Percentiles rank a stretch among this genome's conserved stretches.
These are phyloP conservation scores for Nadsonia commutata DNA, from an alignment of 1,139 yeast genomes.

Conservation along the genomic window DNA sequence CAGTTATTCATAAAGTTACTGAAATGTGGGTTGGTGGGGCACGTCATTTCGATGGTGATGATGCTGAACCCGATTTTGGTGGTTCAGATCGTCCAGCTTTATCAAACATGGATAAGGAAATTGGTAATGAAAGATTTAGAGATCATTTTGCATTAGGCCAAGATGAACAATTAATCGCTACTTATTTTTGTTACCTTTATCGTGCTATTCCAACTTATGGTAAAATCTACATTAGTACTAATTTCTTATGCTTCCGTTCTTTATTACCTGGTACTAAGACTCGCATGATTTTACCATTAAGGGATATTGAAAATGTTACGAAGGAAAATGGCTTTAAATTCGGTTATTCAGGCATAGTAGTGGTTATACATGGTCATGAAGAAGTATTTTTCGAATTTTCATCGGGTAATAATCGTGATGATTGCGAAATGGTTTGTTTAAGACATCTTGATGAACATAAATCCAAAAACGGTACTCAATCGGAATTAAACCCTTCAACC, in stretches of 20 bases:
- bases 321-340: slow-evolving; percentile 52
- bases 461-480: too few relatives aligned
- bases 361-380: slow-evolving; percentile 60
- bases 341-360: slow-evolving; percentile 53
- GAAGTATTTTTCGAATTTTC: slow-evolving; percentile 68
- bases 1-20: slow-evolving; percentile 26
- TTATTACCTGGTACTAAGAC: slow-evolving; percentile 66
- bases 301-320: slow-evolving; percentile 53
- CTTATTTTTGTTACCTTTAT: slow-evolving; percentile 58
- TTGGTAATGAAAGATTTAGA: slow-evolving; percentile 40
- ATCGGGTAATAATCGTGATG: slow-evolving; percentile 51
- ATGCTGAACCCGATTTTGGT: slow-evolving; percentile 3
- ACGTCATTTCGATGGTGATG: slow-evolving; percentile 38
- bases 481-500: slow-evolving; percentile 1
- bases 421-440: slow-evolving; percentile 44
- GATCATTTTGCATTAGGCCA: slow-evolving; percentile 50
- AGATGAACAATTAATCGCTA: slow-evolving; percentile 40
- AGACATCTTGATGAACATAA: slow-evolving; percentile 30
- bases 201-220: slow-evolving; percentile 72
- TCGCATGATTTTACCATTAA: slow-evolving; percentile 69
- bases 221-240: slow-evolving; percentile 55
- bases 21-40: slow-evolving; percentile 53
- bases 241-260: slow-evolving; percentile 62
- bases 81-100: background rate
- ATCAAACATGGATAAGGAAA: background rate